Base-by-base conservation (phyloP, 352 stramenopile genomes). In the Aphanomyces euteiches region DNA sequence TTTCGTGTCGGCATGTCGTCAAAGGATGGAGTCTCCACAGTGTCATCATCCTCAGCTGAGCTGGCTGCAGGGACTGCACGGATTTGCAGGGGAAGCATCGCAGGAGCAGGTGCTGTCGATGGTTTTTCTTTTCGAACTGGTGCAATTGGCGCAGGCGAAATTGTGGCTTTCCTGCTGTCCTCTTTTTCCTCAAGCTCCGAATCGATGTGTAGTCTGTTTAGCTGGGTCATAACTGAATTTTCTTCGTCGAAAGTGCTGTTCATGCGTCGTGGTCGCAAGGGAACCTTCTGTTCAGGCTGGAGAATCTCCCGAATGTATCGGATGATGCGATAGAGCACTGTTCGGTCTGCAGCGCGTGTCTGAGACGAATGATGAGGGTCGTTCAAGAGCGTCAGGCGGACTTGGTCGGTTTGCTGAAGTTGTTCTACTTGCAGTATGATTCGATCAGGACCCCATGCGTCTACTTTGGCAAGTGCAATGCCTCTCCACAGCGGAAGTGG, bases 191-290 rank as follows among this genome's bases (percentile, higher is more conserved):
- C 39, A 47, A 39, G n/a, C 37, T 61, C 12, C 45, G 21, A 5
- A 5, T 57, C 59, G 1, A 19, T 12, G 21, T 36, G 21, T 13
- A 4, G 12, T 6, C n/a, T 12, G 36, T 19, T 12, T 19, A 36
- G 37, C 7, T 34, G 50, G 5, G 21, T 7, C 54, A 56, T 21
- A 19, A 19, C 28, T 10, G 28, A 15, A 45, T 67, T 13, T 15
- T 61, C 64, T 21, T 61, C 64, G 37, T 70, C 64, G 39, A 70
- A 70, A 28, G 47, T 70, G 21, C 64, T 70, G 40, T 70, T 70
- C 43, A 48, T 34, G 5, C 64, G 64, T 12, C 64, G 64, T n/a
- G 64, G 64, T 13, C 64, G 48, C 36, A 50, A 8, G 17, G 64
- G 64, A 12, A 70, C 64, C 36, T 54, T 56, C 36, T 70, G 47